A percentile compares a stretch with the other conserved stretches of the same genome.
These are phyloP conservation scores for Calycina marina DNA, from an alignment of 2,329 filamentous ascomycete species.

Conservation along the genomic window DNA sequence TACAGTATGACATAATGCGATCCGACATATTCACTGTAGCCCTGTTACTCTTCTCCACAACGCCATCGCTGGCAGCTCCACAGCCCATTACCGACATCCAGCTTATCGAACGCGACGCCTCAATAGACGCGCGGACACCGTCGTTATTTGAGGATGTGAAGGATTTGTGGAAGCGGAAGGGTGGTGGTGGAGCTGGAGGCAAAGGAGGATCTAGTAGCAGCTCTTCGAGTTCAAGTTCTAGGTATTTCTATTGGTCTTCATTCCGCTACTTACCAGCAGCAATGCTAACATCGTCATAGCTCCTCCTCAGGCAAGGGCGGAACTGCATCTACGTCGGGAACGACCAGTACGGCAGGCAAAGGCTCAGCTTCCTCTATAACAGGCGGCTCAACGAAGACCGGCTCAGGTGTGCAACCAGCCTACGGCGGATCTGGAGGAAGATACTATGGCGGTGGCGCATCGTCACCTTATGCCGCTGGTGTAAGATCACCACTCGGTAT, in stretches of 20 bases:
- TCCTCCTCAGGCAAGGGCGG: constrained; percentile 11
- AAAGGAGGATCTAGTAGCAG: constrained; percentile 23
- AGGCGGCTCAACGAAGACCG: constrained; percentile 39
- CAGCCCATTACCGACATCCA: constrained; percentile 9
- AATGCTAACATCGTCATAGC: constrained; percentile 1
- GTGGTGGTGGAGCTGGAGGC: constrained; percentile 40
- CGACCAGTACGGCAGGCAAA: constrained; percentile 15
- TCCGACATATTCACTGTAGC: constrained; percentile 8
- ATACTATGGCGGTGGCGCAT: constrained; percentile 54
- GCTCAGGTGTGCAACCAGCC: constrained; percentile 39
- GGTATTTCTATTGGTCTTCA: not conserved
- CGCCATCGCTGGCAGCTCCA: constrained; percentile 11
- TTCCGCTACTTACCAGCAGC: not conserved
- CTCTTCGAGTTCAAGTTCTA: not conserved
- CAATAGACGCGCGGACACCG: constrained; percentile 2
- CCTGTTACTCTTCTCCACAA: constrained; percentile 8
- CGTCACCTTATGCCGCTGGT: constrained; percentile 45
- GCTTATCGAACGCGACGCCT: constrained; percentile 7
- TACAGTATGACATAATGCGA: constrained; percentile 8
- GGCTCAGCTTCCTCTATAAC: constrained; percentile 18
- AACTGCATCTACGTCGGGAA: constrained; percentile 2
- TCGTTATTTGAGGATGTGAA: constrained; percentile 5
- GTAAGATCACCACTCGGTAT: constrained; percentile 33
- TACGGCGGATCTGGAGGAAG: constrained; percentile 44
- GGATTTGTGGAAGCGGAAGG: constrained; percentile 44